Evolutionary conservation across 345 rosid species (phyloP).

Genomic region (Dimocarpus longan): DNA sequence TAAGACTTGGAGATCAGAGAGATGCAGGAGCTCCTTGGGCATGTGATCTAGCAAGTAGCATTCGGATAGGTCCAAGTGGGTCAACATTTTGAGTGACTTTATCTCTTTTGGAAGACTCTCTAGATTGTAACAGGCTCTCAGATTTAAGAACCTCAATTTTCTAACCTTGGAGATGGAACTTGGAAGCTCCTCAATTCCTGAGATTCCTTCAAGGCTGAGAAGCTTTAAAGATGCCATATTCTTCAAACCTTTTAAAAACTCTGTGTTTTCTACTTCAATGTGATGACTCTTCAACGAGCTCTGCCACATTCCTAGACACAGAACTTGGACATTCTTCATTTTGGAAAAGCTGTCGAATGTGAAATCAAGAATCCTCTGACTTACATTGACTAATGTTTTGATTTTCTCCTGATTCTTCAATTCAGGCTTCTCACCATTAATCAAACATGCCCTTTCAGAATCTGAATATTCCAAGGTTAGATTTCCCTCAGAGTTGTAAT

Average conservation of each 20-base stretch:
- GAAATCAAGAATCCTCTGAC: constrained; percentile 28
- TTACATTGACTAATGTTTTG: constrained; percentile 35
- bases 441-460: constrained; percentile 47
- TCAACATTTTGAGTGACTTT: constrained; percentile 41
- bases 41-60: constrained; percentile 54
- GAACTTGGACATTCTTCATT: constrained; percentile 27
- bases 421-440: constrained; percentile 19
- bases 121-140: constrained; percentile 55
- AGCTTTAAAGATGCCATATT: constrained; percentile 29
- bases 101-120: constrained; percentile 50
- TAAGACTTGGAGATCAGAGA: constrained; percentile 49
- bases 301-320: constrained; percentile 47
- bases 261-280: constrained; percentile 39
- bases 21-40: constrained; percentile 45
- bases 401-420: neutral
- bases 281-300: constrained; percentile 20
- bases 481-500: constrained; percentile 20
- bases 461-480: constrained; percentile 17
- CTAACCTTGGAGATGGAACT: constrained; percentile 31
- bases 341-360: constrained; percentile 27
- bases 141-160: constrained; percentile 52
- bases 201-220: constrained; percentile 47
- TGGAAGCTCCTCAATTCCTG: constrained; percentile 35
- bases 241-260: constrained; percentile 31
- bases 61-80: constrained; percentile 53